Conservation (phyloP, 2,329 filamentous ascomycete genomes). For the Penicillium fuscoglaucum region DNA sequence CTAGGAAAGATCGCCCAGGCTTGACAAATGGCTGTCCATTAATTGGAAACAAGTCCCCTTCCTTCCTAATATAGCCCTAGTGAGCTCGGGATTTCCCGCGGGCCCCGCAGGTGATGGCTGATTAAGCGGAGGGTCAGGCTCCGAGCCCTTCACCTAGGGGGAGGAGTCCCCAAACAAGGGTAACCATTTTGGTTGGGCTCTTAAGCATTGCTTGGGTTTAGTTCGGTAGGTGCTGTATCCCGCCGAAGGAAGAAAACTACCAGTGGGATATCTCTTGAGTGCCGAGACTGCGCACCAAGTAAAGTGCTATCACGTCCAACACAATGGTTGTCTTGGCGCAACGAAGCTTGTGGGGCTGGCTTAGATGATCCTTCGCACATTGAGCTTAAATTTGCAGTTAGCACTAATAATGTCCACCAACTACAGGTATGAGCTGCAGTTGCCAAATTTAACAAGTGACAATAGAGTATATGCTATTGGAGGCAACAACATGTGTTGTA, state of each 20-base stretch:
- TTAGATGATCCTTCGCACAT: background rate
- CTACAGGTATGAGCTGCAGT: background rate
- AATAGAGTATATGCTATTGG: background rate
- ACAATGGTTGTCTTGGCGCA: background rate
- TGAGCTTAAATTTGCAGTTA: background rate
- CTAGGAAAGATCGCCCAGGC: conserved; percentile 1
- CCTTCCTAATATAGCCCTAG: no score
- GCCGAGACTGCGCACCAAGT: background rate
- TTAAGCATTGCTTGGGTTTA: background rate
- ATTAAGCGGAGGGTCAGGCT: background rate
- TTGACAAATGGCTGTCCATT: background rate
- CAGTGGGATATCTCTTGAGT: background rate
- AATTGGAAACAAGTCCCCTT: background rate
- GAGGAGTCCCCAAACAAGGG: no score
- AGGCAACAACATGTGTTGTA: background rate
- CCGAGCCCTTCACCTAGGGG: no score
- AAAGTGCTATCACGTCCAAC: background rate
- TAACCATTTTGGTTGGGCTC: no score
- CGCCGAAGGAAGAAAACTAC: background rate
- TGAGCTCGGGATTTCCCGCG: background rate
- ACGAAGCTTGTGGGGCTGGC: background rate
- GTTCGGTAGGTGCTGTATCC: background rate
- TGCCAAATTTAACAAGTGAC: background rate
- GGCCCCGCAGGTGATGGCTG: background rate
- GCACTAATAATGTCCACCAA: background rate